These are phyloP conservation scores for Cyberlindnera amylophila DNA, from an alignment of 805 yeast genomes.

Conservation along the genomic window DNA sequence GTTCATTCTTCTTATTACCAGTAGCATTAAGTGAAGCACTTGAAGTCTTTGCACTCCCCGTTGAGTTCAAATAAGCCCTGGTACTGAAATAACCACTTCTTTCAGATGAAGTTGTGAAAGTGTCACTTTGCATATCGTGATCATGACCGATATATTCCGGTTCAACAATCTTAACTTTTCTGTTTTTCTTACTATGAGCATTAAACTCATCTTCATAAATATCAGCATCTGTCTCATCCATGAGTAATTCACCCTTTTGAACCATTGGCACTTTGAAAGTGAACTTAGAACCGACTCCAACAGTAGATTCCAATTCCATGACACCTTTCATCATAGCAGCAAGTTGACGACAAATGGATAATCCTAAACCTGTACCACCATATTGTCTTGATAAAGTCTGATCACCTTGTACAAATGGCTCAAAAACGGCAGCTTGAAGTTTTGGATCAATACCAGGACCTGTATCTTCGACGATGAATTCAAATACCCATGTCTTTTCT, in stretches of 20 bases:
- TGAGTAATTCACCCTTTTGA: conserved; percentile 40
- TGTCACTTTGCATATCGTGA: conserved; percentile 1
- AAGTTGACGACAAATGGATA: conserved; percentile 83
- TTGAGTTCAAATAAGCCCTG: conserved; percentile 30
- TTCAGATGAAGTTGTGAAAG: conserved; percentile 14
- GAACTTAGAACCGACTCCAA: conserved; percentile 84
- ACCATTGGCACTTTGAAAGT: conserved; percentile 73
- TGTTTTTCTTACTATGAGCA: conserved; percentile 45
- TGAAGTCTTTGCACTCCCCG: conserved; percentile 35
- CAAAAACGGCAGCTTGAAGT: conserved; percentile 81
- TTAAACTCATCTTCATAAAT: conserved; percentile 69
- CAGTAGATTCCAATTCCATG: conserved; percentile 63
- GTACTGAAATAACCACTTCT: conserved; percentile 11
- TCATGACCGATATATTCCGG: conserved; percentile 14
- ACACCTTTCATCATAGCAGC: conserved; percentile 91
- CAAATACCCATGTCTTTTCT: conserved; percentile 39
- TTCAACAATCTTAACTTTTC: conserved; percentile 38
- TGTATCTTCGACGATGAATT: conserved; percentile 78
- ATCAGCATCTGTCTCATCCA: conserved; percentile 31
- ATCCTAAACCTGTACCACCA: conserved; percentile 96
- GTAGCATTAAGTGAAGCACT: conserved; percentile 5
- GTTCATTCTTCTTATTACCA: conserved; percentile 7
- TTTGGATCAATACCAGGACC: conserved; percentile 92
- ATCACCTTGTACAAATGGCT: conserved; percentile 97
- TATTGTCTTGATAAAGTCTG: conserved; percentile 85